These are phyloP conservation scores for Gaeumannomyces tritici DNA, from an alignment of 2,329 filamentous ascomycete species.

Conservation along the genomic window DNA sequence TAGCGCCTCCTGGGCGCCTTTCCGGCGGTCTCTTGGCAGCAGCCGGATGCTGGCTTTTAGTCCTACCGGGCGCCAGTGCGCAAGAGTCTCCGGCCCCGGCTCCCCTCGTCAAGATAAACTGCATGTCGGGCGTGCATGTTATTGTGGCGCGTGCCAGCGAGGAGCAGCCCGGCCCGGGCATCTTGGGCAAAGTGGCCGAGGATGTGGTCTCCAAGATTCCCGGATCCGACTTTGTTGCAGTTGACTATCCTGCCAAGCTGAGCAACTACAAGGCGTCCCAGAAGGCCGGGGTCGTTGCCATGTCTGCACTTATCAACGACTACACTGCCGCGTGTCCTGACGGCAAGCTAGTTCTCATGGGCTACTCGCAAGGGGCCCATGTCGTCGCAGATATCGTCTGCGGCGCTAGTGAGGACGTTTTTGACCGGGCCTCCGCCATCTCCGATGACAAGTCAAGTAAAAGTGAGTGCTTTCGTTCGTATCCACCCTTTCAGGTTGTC, in stretches of 20 bases:
- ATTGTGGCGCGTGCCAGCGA: slow-evolving; percentile 24
- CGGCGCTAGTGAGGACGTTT: slow-evolving; percentile 12
- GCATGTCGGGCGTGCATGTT: slow-evolving; percentile 15
- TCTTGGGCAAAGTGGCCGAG: slow-evolving; percentile 19
- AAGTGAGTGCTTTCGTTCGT: not conserved
- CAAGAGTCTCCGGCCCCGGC: not conserved
- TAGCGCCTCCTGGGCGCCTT: not conserved
- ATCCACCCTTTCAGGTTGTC: not conserved
- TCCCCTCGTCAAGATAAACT: not conserved
- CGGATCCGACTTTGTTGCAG: slow-evolving; percentile 20
- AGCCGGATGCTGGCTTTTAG: not conserved
- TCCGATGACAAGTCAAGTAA: not conserved
- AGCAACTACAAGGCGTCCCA: slow-evolving; percentile 49
- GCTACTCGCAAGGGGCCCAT: slow-evolving; percentile 45
- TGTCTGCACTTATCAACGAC: slow-evolving; percentile 37
- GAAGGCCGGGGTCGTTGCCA: slow-evolving; percentile 42
- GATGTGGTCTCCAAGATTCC: slow-evolving; percentile 18
- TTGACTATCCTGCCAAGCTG: slow-evolving; percentile 51
- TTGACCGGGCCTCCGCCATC: slow-evolving; percentile 9
- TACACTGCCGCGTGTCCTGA: slow-evolving; percentile 48
- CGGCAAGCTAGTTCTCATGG: slow-evolving; percentile 48
- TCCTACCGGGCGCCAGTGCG: not conserved
- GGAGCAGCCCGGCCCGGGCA: slow-evolving; percentile 22
- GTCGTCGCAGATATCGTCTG: slow-evolving; percentile 19
- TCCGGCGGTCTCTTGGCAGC: not conserved